These are phyloP conservation scores for Colletotrichum kahawae DNA, from an alignment of 2,329 filamentous ascomycete species.

Conservation along the genomic window DNA sequence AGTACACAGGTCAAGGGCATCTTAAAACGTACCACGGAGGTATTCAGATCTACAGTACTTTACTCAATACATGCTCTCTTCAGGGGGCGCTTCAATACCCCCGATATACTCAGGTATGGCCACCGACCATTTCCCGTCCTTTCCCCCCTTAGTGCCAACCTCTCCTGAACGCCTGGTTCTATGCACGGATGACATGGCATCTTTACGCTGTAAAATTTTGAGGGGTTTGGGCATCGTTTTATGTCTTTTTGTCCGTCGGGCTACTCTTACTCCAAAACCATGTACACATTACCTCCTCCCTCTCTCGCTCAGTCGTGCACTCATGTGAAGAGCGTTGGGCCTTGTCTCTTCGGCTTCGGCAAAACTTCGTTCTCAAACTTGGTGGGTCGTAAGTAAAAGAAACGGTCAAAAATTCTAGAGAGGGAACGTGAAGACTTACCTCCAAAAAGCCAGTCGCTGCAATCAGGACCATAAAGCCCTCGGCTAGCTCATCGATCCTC, in stretches of 20 bases:
- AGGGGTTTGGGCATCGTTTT: background rate
- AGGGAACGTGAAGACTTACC: slow-evolving; percentile 55
- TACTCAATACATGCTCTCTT: background rate
- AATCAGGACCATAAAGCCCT: slow-evolving; percentile 84
- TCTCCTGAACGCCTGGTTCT: slow-evolving; percentile 20
- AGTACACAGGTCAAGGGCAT: background rate
- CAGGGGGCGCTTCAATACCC: background rate
- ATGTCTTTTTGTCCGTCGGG: background rate
- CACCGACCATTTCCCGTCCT: background rate
- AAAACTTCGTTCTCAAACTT: slow-evolving; percentile 47
- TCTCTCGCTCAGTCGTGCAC: background rate
- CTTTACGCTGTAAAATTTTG: background rate
- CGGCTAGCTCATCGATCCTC: slow-evolving; percentile 77
- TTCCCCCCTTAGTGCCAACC: background rate
- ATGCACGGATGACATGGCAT: slow-evolving; percentile 7
- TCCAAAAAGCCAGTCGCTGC: slow-evolving; percentile 84
- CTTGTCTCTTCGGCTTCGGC: slow-evolving; percentile 36
- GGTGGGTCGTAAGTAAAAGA: background rate
- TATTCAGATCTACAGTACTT: background rate
- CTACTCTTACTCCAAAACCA: background rate
- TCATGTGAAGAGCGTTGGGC: slow-evolving; percentile 46
- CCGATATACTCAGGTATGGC: background rate
- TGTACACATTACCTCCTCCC: background rate
- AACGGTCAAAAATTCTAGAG: background rate
- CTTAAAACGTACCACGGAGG: background rate